Evolutionary conservation across 2,329 filamentous ascomycete species (phyloP), one percentile per base, ranked within the genome.

Genomic region (Orbilia blumenaviensis): DNA sequence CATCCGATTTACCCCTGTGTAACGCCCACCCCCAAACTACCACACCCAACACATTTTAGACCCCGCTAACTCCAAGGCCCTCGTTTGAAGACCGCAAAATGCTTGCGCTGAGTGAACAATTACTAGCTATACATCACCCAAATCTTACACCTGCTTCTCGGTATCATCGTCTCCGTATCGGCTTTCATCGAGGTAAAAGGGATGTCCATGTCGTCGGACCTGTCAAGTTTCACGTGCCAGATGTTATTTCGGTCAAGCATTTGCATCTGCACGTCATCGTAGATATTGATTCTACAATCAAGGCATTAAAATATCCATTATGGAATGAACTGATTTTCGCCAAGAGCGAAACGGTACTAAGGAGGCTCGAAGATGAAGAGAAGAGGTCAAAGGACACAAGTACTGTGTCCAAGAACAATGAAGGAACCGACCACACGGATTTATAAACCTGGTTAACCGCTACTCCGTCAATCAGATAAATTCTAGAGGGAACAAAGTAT

Each of bases 1-100:
- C 64, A 32, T 21, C 63, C 16, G 62, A 75, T 56, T 63, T 75
- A 44, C 71, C 71, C 41, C 62, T 75, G 63, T 75, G 71, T 75
- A 75, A 68, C 63, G 27, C 56, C 41, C 29, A 41, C 36, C 42
- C 27, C 27, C 56, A 34, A 46, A 50, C 46, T 52, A 42, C 32
- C 44, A 52, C 44, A 50, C 41, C 52, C 71, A 75, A 75, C 71
- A 75, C 71, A 75, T 67, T 42, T 25, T 56, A 2, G 1, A 46
- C 7, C 32, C 8, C 25, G 32, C 41, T 52, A 21, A 66, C 41
- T n/a, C 10, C 0, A 18, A 41, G 14, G 1, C 14, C 14, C 12
- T 21, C 16, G 18, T 41, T 12, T 7, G 48, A 27, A 75, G 71
- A 68, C 41, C 71, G 71, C 14, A 75, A 60, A 5, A 75, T 75